These are phyloP conservation scores for Phylloporus gajari DNA, from an alignment of 1,284 basidiomycete genomes.

Conservation along the genomic window DNA sequence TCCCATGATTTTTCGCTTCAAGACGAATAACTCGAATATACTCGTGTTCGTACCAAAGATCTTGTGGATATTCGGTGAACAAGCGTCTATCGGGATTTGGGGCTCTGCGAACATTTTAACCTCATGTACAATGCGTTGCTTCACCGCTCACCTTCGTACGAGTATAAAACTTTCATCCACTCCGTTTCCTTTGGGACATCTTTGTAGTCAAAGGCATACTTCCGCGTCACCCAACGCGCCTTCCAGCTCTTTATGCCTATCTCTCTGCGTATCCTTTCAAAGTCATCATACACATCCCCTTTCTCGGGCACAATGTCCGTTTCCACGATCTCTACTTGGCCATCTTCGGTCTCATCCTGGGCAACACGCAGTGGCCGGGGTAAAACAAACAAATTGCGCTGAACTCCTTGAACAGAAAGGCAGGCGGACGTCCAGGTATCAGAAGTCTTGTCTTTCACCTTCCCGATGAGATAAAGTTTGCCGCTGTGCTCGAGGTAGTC, in stretches of 20 bases:
- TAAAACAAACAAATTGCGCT: conserved; percentile 95
- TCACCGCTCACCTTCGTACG: conserved; percentile 72
- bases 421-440: conserved; percentile 85
- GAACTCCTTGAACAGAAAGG: conserved; percentile 85
- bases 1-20: conserved; percentile 98
- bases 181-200: conserved; percentile 82
- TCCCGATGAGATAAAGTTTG: conserved; percentile 86
- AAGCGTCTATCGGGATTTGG: conserved; percentile 75
- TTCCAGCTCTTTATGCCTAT: conserved; percentile 83
- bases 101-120: conserved; percentile 51
- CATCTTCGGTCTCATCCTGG: conserved; percentile 62
- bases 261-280: conserved; percentile 82
- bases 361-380: conserved; percentile 78
- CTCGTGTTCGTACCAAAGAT: conserved; percentile 95
- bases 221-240: conserved; percentile 87
- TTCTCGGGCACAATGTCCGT: conserved; percentile 80
- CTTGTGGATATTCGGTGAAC: conserved; percentile 86
- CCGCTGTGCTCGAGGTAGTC: conserved; percentile 89
- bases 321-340: conserved; percentile 60
- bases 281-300: conserved; percentile 85
- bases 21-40: conserved; percentile 93
- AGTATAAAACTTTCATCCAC: conserved; percentile 95
- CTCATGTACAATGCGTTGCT: background rate
- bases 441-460: conserved; percentile 81
- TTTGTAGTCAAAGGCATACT: conserved; percentile 92